Evolutionary conservation across 352 stramenopile genomes (phyloP).

Genomic region (Bremia lactucae): DNA sequence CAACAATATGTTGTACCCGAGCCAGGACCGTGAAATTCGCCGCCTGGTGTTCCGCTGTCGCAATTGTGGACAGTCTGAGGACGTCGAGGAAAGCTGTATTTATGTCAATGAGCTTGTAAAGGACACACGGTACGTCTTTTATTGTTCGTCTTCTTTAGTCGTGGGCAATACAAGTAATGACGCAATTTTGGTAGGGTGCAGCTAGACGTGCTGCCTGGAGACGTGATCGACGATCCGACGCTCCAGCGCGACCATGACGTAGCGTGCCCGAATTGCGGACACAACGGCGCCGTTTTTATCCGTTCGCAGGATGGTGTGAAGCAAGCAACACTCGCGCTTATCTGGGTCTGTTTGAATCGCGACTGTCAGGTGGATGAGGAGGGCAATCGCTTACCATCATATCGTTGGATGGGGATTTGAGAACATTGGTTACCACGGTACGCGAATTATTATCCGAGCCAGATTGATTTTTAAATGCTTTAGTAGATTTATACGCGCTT

Average conservation of each 20-base stretch:
- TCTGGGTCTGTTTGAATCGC: conserved; percentile 84
- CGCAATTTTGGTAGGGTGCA: conserved; percentile 72
- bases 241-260: conserved; percentile 84
- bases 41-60: conserved; percentile 80
- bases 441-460: too few relatives aligned
- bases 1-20: conserved; percentile 89
- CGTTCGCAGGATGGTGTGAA: conserved; percentile 83
- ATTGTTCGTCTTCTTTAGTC: neutral
- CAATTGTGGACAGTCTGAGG: conserved; percentile 79
- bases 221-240: conserved; percentile 84
- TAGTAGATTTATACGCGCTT: too few relatives aligned
- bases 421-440: too few relatives aligned
- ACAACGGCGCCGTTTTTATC: conserved; percentile 81
- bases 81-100: conserved; percentile 87
- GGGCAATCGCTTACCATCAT: conserved; percentile 71
- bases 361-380: conserved; percentile 82
- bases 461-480: too few relatives aligned
- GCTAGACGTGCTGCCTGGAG: conserved; percentile 72
- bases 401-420: conserved; percentile 84
- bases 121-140: conserved; percentile 56
- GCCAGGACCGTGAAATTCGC: conserved; percentile 77
- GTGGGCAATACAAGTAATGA: too few relatives aligned
- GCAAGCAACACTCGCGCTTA: conserved; percentile 77
- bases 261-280: conserved; percentile 59
- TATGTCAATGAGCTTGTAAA: conserved; percentile 87